Conservation (phyloP, 768 basidiomycete species). For the Trichaptum fuscoviolaceum region DNA sequence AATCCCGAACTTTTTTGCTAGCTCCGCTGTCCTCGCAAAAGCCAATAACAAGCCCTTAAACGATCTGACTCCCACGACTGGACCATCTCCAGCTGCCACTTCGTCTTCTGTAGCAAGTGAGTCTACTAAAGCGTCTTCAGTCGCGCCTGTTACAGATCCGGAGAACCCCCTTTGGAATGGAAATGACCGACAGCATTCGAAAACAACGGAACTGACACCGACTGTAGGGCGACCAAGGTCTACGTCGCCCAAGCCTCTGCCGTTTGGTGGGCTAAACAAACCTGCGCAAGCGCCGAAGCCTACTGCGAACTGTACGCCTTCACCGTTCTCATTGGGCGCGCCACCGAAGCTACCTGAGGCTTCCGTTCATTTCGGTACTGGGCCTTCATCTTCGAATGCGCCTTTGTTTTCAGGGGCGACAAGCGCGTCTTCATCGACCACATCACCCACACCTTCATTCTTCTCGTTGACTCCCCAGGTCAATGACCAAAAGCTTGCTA, state of each 20-base stretch:
- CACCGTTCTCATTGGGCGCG: constrained; percentile 26
- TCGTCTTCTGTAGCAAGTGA: constrained; percentile 7
- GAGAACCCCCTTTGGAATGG: constrained; percentile 43
- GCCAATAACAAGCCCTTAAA: constrained; percentile 13
- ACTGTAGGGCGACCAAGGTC: constrained; percentile 6
- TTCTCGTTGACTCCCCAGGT: not conserved
- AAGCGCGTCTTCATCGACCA: constrained; percentile 6
- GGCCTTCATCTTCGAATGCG: constrained; percentile 11
- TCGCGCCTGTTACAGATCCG: constrained; percentile 30
- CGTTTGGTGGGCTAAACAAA: constrained; percentile 12
- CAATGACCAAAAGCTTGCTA: not conserved
- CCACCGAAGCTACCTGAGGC: constrained; percentile 15
- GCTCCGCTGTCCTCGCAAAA: constrained; percentile 42
- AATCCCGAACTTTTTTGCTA: constrained; percentile 64
- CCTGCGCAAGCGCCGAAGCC: constrained; percentile 4
- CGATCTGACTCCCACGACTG: not conserved
- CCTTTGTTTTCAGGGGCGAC: not conserved
- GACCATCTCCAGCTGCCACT: constrained; percentile 1
- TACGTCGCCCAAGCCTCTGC: constrained; percentile 11
- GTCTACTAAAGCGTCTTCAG: constrained; percentile 6
- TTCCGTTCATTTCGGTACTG: not conserved
- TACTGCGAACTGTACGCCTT: not conserved
- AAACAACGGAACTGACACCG: constrained; percentile 8
- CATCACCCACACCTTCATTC: not conserved
- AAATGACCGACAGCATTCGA: constrained; percentile 20